A percentile compares a stretch with the other conserved stretches of the same genome.
Conservation (phyloP, 2,329 filamentous ascomycete genomes). For the Beauveria asiatica region DNA sequence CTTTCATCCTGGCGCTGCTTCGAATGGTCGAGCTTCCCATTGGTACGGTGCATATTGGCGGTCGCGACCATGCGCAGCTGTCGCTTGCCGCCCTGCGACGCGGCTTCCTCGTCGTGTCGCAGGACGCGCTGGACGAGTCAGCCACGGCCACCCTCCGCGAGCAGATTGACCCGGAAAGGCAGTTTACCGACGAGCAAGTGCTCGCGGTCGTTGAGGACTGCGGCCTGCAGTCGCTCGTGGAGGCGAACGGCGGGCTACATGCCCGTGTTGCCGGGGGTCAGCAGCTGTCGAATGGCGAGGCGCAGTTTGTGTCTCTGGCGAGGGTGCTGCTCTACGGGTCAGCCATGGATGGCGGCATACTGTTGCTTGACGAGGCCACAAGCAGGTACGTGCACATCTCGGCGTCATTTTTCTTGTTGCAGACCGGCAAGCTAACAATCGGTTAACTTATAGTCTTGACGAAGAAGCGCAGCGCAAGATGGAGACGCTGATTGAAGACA, state of each 20-base stretch:
- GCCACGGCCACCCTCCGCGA: background rate
- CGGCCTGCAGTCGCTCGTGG: background rate
- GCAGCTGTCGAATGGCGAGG: background rate
- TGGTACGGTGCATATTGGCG: background rate
- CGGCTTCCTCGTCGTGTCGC: background rate
- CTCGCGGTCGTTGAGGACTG: background rate
- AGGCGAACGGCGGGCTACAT: background rate
- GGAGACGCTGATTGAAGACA: background rate
- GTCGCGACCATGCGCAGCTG: background rate
- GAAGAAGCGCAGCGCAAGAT: background rate
- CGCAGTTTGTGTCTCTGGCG: background rate
- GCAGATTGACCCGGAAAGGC: background rate
- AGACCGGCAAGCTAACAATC: background rate
- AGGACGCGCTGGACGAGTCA: background rate
- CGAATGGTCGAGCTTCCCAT: background rate
- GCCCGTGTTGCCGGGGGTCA: background rate
- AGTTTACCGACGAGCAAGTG: background rate
- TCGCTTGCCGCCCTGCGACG: background rate
- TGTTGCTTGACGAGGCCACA: background rate
- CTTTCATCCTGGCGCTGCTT: background rate
- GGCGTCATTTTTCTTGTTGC: too few species aligned
- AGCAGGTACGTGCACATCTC: background rate
- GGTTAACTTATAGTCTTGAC: background rate
- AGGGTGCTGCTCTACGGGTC: background rate
- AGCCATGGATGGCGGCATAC: background rate